Evolutionary conservation across 1,139 yeast genomes (phyloP).

Genomic region (Hansenula lynferdii): DNA sequence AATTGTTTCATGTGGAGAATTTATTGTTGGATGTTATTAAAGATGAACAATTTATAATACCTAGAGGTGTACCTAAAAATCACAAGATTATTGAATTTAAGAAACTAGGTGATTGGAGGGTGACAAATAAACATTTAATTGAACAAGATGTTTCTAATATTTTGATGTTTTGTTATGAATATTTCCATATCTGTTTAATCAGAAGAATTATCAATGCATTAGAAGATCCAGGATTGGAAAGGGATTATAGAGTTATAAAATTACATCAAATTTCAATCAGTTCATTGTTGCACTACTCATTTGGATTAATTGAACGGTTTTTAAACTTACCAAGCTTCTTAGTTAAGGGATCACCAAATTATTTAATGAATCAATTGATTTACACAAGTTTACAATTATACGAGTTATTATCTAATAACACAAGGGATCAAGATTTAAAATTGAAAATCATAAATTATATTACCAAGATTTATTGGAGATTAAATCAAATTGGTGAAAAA

Average conservation of each 20-base stretch:
- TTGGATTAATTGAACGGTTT: constrained; percentile 36
- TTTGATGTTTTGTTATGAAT: constrained; percentile 38
- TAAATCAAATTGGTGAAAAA: constrained; percentile 47
- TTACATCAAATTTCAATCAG: constrained; percentile 27
- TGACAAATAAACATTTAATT: constrained; percentile 37
- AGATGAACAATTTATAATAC: constrained; percentile 10
- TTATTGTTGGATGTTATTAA: constrained; percentile 14
- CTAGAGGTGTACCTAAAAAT: constrained; percentile 3
- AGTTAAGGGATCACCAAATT: constrained; percentile 47
- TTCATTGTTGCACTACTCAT: constrained; percentile 37
- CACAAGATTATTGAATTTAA: constrained; percentile 23
- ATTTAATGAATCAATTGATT: constrained; percentile 43
- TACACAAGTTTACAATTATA: constrained; percentile 47
- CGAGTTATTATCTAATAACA: constrained; percentile 35
- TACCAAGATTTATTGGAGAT: constrained; percentile 48
- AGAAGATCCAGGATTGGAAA: neutral
- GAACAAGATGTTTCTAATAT: constrained; percentile 40
- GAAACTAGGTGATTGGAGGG: constrained; percentile 36
- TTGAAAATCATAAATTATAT: constrained; percentile 41
- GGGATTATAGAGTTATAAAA: constrained; percentile 9
- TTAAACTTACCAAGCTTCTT: constrained; percentile 36
- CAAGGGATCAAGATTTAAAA: constrained; percentile 24
- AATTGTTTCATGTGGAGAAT: constrained; percentile 16
- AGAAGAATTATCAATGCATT: constrained; percentile 27
- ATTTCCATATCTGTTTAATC: constrained; percentile 37